Evolutionary conservation across 306 rosid species (phyloP), one percentile per base, ranked within the genome.

Genomic region (Gillenia trifoliata): DNA sequence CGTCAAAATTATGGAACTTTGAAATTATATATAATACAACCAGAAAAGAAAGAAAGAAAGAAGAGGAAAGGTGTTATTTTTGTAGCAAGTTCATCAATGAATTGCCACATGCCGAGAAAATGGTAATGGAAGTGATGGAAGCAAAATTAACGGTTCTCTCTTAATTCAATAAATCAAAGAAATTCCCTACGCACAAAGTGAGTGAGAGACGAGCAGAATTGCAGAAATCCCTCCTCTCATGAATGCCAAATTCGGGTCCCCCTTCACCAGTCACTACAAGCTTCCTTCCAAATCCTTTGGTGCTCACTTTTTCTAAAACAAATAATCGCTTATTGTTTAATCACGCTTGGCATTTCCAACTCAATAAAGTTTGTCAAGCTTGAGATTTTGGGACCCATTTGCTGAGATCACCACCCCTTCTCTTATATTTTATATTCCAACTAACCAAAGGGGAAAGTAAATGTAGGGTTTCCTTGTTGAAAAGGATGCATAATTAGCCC

Each of bases 121-220:
- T 45, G 49, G 49, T 13, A 73, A 78, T 41, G 41, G 71, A 68
- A 76, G 75, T 82, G 68, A 70, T 57, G 9, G 66, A 73, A 83
- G 84, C 87, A 86, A 81, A 69, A 65, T 71, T 29, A 64, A 76
- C 77, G 85, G 87, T 30, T 64, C 78, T 75, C 75, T 82, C 64
- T 64, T 25, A 78, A 66, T 52, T 43, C 50, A 45, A 45, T 4
- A 45, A 45, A 45, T 45, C 17, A 45, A 45, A 45, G 52, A 45
- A 45, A 45, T 13, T 15, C 52, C 52, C 52, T 4, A 45, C 52
- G 64, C 67, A 22, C 72, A 70, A 38, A 75, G 76, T 26, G 64
- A 75, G 76, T 26, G 64, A 55, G 73, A 31, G 2, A 55, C 70
- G 56, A 64, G 47, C 64, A 76, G 55, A 45, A 45, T 45, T 15